These are phyloP conservation scores for Hylodesmum podocarpum DNA, from an alignment of 306 rosid species.

Conservation along the genomic window DNA sequence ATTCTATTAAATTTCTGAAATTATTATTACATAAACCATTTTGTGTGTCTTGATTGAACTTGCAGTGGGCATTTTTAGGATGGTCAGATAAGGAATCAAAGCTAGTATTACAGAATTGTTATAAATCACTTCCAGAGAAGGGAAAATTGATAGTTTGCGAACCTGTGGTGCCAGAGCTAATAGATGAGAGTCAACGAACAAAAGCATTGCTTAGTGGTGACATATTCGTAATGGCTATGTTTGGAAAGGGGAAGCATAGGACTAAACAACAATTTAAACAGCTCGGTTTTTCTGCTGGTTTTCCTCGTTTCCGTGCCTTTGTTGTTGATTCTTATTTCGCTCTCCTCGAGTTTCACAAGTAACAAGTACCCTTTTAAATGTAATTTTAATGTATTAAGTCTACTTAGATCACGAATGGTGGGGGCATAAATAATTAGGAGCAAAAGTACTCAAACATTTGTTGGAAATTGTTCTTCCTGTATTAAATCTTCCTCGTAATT, in stretches of 20 bases:
- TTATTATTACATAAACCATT: no score
- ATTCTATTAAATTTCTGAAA: no score
- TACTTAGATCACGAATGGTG: no score
- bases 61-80: slow-evolving; percentile 61
- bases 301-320: background rate
- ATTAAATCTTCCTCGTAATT: no score
- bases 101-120: slow-evolving; percentile 52
- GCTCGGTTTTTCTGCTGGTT: background rate
- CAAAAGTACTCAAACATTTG: no score
- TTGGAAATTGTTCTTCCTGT: no score
- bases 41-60: background rate
- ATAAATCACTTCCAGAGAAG: slow-evolving; percentile 54
- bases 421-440: no score
- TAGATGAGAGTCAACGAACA: slow-evolving; percentile 25
- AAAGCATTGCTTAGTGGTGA: background rate
- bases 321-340: background rate
- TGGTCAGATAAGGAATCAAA: slow-evolving; percentile 73
- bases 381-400: no score
- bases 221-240: background rate
- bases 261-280: background rate
- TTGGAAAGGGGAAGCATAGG: background rate
- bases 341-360: background rate
- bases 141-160: slow-evolving; percentile 66
- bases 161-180: background rate
- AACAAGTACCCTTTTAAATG: no score